Evolutionary conservation across 352 stramenopile genomes (phyloP).

Genomic region (Phytopythium delawarense): DNA sequence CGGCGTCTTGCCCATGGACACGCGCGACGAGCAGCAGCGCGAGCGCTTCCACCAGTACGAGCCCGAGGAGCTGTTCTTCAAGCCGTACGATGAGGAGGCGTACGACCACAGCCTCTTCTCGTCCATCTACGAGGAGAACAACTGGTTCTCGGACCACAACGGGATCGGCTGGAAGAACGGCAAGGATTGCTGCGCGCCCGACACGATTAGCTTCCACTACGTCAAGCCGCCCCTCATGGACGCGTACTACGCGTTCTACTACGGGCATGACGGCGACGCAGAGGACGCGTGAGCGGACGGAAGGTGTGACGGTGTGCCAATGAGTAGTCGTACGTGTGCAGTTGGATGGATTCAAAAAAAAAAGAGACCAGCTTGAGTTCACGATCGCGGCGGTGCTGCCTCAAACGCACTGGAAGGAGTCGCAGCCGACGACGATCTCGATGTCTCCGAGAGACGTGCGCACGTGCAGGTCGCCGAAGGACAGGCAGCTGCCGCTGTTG

Average conservation of each 20-base stretch:
- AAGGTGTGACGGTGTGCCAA: not conserved
- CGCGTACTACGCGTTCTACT: slow-evolving; percentile 82
- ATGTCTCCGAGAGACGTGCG: slow-evolving; percentile 56
- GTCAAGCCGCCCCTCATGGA: slow-evolving; percentile 84
- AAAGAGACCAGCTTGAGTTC: not conserved
- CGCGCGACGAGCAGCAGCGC: slow-evolving; percentile 55
- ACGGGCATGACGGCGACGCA: slow-evolving; percentile 18
- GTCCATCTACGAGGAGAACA: slow-evolving; percentile 84
- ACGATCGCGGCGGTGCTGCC: not conserved
- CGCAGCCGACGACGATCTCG: slow-evolving; percentile 64
- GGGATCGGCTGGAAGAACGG: slow-evolving; percentile 81
- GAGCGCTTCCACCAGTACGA: slow-evolving; percentile 87
- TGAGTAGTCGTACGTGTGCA: not conserved
- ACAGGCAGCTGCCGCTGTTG: slow-evolving; percentile 46
- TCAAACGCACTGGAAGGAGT: slow-evolving; percentile 56
- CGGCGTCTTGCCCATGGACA: slow-evolving; percentile 62
- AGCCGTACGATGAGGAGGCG: slow-evolving; percentile 54
- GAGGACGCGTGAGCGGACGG: not conserved
- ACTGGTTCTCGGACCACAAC: slow-evolving; percentile 85
- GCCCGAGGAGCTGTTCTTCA: slow-evolving; percentile 64
- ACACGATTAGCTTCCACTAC: slow-evolving; percentile 85
- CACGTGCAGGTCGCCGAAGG: slow-evolving; percentile 60
- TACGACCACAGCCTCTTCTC: slow-evolving; percentile 72
- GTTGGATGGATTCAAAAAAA: not conserved
- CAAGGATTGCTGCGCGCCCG: slow-evolving; percentile 66